Conservation (phyloP, 1,284 basidiomycete species). For the Rhodotorula sp. region DNA sequence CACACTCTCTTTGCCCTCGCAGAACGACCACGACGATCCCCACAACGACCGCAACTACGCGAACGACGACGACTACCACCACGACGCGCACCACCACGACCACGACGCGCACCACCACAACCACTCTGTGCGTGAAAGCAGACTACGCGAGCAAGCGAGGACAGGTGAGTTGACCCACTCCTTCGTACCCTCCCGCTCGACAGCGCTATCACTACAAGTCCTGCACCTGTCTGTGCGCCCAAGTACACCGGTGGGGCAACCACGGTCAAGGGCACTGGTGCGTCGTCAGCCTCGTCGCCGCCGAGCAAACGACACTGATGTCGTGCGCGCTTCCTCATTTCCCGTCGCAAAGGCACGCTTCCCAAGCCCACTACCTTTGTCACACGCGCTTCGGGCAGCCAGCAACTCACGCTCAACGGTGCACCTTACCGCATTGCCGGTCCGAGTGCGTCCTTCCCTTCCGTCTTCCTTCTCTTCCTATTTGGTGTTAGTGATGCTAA, state of each 20-base stretch:
- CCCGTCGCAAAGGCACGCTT: conserved; percentile 15
- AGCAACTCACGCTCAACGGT: conserved; percentile 16
- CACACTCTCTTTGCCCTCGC: too few species aligned
- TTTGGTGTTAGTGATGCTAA: background rate
- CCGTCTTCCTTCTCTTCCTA: background rate
- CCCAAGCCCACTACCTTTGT: conserved; percentile 30
- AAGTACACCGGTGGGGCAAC: conserved; percentile 15
- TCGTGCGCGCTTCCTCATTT: too few species aligned
- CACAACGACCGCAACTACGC: background rate
- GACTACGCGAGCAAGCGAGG: too few species aligned
- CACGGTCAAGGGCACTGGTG: conserved; percentile 29
- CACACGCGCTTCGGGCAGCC: background rate
- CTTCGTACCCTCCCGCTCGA: too few species aligned
- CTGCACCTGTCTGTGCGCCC: conserved; percentile 18
- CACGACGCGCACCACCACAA: background rate
- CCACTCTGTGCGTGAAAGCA: background rate
- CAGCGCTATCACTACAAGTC: background rate
- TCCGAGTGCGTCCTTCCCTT: conserved; percentile 16
- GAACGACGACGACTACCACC: background rate
- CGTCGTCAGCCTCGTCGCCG: background rate
- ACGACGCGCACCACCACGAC: background rate
- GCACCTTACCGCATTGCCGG: conserved; percentile 24
- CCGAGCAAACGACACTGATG: background rate
- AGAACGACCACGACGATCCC: background rate
- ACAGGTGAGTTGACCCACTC: background rate